Conservation (phyloP, 2,329 filamentous ascomycete genomes). For the Plectosphaerella cucumerina region DNA sequence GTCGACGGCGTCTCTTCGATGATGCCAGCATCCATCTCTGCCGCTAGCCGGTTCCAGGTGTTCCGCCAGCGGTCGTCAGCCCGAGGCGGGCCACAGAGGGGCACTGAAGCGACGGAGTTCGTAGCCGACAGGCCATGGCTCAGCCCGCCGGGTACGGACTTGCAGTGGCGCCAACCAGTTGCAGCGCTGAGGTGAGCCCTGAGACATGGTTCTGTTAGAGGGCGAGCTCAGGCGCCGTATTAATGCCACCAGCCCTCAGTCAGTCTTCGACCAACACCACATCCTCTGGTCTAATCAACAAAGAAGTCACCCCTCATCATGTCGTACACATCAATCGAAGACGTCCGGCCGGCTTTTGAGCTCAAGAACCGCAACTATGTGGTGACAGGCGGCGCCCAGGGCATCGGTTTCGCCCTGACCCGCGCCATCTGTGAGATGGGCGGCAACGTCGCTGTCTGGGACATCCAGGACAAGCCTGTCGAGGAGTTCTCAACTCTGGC, state of each 20-base stretch:
- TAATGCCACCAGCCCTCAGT: neutral
- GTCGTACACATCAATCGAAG: constrained; percentile 10
- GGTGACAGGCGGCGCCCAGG: constrained; percentile 31
- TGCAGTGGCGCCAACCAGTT: too few relatives aligned
- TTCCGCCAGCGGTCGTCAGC: too few relatives aligned
- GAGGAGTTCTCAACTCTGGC: constrained; percentile 20
- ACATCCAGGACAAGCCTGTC: constrained; percentile 25
- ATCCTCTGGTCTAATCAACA: constrained; percentile 11
- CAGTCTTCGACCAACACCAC: neutral
- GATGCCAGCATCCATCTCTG: too few relatives aligned
- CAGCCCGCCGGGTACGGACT: too few relatives aligned
- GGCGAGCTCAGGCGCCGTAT: neutral
- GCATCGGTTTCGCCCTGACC: constrained; percentile 32
- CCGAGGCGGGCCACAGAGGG: too few relatives aligned
- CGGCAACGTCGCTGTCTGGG: constrained; percentile 32
- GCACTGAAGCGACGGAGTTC: too few relatives aligned
- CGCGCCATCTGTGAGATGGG: constrained; percentile 34
- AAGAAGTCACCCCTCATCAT: neutral
- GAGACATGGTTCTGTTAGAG: too few relatives aligned
- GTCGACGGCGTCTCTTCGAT: too few relatives aligned
- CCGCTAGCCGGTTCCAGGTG: too few relatives aligned
- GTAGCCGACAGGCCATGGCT: too few relatives aligned
- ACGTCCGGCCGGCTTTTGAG: constrained; percentile 26
- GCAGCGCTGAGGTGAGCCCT: too few relatives aligned
- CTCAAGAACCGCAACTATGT: constrained; percentile 29